Conservation (phyloP, 257 asterid genomes). For the Craterostigma plantagineum region DNA sequence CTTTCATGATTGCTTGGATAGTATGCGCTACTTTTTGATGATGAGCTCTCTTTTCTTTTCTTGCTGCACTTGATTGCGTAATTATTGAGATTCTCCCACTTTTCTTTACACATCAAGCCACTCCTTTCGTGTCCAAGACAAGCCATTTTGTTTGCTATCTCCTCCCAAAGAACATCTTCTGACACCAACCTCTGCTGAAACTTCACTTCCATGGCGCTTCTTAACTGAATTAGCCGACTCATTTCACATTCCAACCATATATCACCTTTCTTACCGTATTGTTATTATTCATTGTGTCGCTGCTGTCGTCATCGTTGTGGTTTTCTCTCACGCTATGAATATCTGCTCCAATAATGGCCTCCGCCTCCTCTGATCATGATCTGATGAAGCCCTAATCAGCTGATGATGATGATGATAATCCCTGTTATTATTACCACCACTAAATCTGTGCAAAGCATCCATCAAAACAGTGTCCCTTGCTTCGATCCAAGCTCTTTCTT, state of each 20-base stretch:
- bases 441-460: conserved; percentile 33
- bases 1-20: conserved; percentile 11
- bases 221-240: conserved; percentile 28
- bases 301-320: conserved; percentile 15
- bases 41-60: conserved; percentile 39
- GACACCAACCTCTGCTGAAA: conserved; percentile 17
- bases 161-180: conserved; percentile 55
- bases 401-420: too few relatives aligned
- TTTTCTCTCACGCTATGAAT: too few relatives aligned
- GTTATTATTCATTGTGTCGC: conserved; percentile 13
- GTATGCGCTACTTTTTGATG: conserved; percentile 12
- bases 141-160: conserved; percentile 38
- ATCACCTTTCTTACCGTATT: background rate
- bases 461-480: conserved; percentile 52
- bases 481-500: conserved; percentile 75
- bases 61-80: conserved; percentile 44
- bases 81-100: conserved; percentile 44
- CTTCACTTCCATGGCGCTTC: conserved; percentile 32
- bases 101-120: conserved; percentile 34
- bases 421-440: conserved; percentile 20
- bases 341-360: too few relatives aligned
- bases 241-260: conserved; percentile 53
- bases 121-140: conserved; percentile 57
- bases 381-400: background rate
- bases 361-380: conserved; percentile 2